Base-by-base conservation (phyloP, 257 asterid genomes). In the Dorcoceras hygrometricum region DNA sequence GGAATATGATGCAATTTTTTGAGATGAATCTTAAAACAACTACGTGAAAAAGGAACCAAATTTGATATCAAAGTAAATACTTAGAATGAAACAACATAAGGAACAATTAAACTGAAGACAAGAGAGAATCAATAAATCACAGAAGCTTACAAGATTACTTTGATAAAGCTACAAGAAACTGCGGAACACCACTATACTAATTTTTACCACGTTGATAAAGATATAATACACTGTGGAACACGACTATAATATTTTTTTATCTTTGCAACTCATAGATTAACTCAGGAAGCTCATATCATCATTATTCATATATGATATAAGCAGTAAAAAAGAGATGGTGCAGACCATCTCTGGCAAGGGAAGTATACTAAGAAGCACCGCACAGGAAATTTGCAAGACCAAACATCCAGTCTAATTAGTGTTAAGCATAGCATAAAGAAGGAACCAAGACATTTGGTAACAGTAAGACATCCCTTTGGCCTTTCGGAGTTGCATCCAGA, bases 351-450 rank as follows among this genome's bases (percentile, higher is more conserved):
- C 16, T 18, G 18, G 48, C 25, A 23, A 31, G 10, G 19, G 53
- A 18, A 32, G 34, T 29, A 27, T 32, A 22, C 9, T 8, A 8
- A 16, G 11, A 61, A 29, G 54, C 51, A 22, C 43, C 8, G 19
- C 27, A 32, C n/a, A 8, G 29, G 51, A 3, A 20, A 5, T 36
- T 61, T 29, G 27, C 53, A 18, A 20, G 43, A n/a, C 53, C 28
- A 23, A 10, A 26, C 24, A 63, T 20, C 56, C 66, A 32, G 69
- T 51, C 62, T 51, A 28, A 22, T 28, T 23, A 46, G 60, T 32
- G 67, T 25, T 67, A 61, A 50, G 20, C 73, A 67, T n/a, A 57
- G n/a, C n/a, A n/a, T n/a, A n/a, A n/a, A n/a, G n/a, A n/a, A 14
- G 68, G 59, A 59, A 43, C 65, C 31, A 63, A 22, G 55, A 50